Conservation (phyloP, 1,139 yeast genomes). For the Zygosaccharomyces pseudobailii region DNA sequence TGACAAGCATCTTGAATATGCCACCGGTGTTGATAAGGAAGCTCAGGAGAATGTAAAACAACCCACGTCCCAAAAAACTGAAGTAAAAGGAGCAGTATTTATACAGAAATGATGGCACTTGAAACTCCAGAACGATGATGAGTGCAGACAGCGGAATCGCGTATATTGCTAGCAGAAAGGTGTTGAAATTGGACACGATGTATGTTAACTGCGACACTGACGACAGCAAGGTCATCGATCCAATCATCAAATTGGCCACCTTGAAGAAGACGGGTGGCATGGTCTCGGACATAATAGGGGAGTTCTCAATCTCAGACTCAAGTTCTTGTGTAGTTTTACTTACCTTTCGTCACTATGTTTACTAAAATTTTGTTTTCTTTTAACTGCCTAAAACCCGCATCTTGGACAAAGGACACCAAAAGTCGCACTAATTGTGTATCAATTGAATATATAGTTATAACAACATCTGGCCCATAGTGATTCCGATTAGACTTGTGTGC, state of each 20-base stretch:
- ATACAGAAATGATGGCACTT: slow-evolving; percentile 61
- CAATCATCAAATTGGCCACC: slow-evolving; percentile 59
- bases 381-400: neutral
- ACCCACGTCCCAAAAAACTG: slow-evolving; percentile 80
- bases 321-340: neutral
- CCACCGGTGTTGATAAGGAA: slow-evolving; percentile 58
- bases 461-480: too few relatives aligned
- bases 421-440: neutral
- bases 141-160: slow-evolving; percentile 55
- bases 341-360: neutral
- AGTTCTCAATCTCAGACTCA: neutral
- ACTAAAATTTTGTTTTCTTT: neutral
- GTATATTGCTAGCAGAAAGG: slow-evolving; percentile 24
- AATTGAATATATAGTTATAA: slow-evolving; percentile 3
- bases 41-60: slow-evolving; percentile 64
- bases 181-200: slow-evolving; percentile 16
- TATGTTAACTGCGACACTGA: slow-evolving; percentile 19
- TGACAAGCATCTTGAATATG: slow-evolving; percentile 50
- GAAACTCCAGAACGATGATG: slow-evolving; percentile 56
- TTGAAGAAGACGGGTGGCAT: slow-evolving; percentile 41
- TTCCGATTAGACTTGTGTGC: too few relatives aligned
- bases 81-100: slow-evolving; percentile 71
- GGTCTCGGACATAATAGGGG: slow-evolving; percentile 11
- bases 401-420: neutral
- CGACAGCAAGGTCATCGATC: slow-evolving; percentile 51